phyloP scores from a whole-genome alignment of 208 protist species.

The Lotmaria passim region DNA sequence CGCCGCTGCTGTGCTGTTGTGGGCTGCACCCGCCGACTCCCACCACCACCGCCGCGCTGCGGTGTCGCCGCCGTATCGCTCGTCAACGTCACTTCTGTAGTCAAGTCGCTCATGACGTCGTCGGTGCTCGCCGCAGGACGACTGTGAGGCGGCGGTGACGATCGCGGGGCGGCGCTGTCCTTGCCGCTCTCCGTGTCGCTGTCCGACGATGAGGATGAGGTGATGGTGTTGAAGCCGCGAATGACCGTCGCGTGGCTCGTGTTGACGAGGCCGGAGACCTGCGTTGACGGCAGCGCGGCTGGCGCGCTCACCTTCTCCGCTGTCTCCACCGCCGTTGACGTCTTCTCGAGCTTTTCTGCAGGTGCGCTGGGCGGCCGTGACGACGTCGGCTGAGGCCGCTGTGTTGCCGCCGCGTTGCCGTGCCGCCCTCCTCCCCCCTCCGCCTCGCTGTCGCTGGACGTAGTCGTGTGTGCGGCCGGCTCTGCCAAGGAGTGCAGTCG shows the following conservation, averaged over 20 bases:
- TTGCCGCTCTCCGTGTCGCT: slow-evolving; percentile 16
- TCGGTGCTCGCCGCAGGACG: slow-evolving; percentile 30
- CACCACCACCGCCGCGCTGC: background rate
- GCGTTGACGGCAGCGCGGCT: slow-evolving; percentile 6
- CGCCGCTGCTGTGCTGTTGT: background rate
- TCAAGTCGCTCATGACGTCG: slow-evolving; percentile 35
- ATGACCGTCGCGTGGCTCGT: slow-evolving; percentile 23
- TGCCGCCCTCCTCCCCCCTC: background rate
- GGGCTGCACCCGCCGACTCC: background rate
- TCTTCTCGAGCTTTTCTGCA: background rate
- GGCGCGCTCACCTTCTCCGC: slow-evolving; percentile 26
- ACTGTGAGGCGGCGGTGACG: no score
- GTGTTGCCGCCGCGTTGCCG: background rate
- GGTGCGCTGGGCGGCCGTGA: background rate
- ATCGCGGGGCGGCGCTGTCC: background rate
- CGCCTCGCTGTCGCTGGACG: slow-evolving; percentile 32
- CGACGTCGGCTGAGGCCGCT: background rate
- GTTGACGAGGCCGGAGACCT: slow-evolving; percentile 15
- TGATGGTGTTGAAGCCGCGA: slow-evolving; percentile 28
- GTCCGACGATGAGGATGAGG: slow-evolving; percentile 17
- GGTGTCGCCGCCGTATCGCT: slow-evolving; percentile 14
- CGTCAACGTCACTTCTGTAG: slow-evolving; percentile 19
- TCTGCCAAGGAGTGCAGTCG: slow-evolving; percentile 24
- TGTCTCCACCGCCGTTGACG: slow-evolving; percentile 2
- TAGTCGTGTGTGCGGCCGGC: slow-evolving; percentile 14